These are phyloP conservation scores for Ceratocystis colombiana DNA, from an alignment of 2,329 filamentous ascomycete species.

Conservation along the genomic window DNA sequence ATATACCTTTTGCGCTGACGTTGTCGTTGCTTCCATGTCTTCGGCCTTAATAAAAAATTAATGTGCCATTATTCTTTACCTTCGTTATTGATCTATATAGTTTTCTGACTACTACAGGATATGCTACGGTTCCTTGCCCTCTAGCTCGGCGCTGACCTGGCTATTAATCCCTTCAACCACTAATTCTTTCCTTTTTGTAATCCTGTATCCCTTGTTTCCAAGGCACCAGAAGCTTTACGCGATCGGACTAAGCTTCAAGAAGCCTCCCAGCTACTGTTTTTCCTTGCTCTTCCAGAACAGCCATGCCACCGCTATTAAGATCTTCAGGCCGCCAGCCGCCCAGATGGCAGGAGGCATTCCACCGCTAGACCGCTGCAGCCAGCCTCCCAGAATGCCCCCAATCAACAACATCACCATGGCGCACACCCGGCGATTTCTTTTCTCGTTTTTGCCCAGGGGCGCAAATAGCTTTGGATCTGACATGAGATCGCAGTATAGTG, in stretches of 20 bases:
- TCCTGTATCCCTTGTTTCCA: neutral
- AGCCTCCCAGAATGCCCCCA: conserved; percentile 41
- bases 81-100: neutral
- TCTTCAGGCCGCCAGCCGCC: conserved; percentile 39
- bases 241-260: neutral
- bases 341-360: conserved; percentile 38
- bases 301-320: conserved; percentile 34
- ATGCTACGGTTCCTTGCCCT: neutral
- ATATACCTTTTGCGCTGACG: conserved; percentile 14
- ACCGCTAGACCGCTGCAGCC: conserved; percentile 37
- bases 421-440: conserved; percentile 40
- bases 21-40: conserved; percentile 11
- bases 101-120: no score
- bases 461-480: conserved; percentile 42
- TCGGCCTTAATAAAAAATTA: conserved; percentile 7
- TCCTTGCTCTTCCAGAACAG: conserved; percentile 31
- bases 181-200: neutral
- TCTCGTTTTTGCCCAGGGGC: conserved; percentile 36
- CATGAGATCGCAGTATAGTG: conserved; percentile 44
- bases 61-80: neutral
- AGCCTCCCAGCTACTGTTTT: conserved; percentile 1
- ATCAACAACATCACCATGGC: conserved; percentile 39
- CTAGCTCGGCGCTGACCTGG: neutral
- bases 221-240: no score
- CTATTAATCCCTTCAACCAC: neutral